Evolutionary conservation across 2,329 filamentous ascomycete species (phyloP).

Genomic region (Juglanconis sp.): DNA sequence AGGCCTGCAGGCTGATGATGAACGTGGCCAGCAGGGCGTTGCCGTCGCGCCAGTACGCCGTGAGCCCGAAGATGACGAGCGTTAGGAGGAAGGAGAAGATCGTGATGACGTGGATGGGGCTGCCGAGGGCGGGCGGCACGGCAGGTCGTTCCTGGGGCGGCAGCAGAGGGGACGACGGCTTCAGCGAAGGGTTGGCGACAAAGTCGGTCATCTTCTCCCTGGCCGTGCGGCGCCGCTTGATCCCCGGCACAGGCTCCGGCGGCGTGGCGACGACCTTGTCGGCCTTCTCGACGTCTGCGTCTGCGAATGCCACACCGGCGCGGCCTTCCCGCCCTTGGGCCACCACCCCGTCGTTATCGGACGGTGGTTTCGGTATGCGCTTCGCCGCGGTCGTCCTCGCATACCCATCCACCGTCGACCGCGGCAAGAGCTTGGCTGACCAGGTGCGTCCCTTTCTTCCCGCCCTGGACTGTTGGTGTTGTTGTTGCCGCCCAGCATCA

Average conservation of each 20-base stretch:
- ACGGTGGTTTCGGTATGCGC: background rate
- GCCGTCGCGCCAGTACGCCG: slow-evolving; percentile 43
- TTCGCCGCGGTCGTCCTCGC: background rate
- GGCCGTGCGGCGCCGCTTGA: slow-evolving; percentile 33
- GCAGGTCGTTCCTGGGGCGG: slow-evolving; percentile 37
- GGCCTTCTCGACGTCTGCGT: slow-evolving; percentile 19
- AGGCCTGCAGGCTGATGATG: slow-evolving; percentile 50
- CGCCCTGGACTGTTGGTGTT: background rate
- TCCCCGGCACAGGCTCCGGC: slow-evolving; percentile 21
- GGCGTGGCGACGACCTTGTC: background rate
- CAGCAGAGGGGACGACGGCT: slow-evolving; percentile 17
- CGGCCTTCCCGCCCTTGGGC: background rate
- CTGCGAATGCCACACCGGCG: slow-evolving; percentile 1
- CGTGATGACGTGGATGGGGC: slow-evolving; percentile 52
- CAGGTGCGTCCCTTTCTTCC: background rate
- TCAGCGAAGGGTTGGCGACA: slow-evolving; percentile 40
- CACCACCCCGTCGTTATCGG: background rate
- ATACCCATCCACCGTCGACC: background rate
- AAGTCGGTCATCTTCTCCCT: slow-evolving; percentile 40
- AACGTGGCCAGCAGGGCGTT: slow-evolving; percentile 50
- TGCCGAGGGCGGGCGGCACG: slow-evolving; percentile 46
- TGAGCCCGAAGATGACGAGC: slow-evolving; percentile 42
- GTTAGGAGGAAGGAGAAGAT: slow-evolving; percentile 49
- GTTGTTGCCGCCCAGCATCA: slow-evolving; percentile 13
- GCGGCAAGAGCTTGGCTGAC: background rate